Percentiles rank a stretch among this genome's conserved stretches.
These are phyloP conservation scores for Zygotorulaspora florentina DNA, from an alignment of 805 yeast genomes.

Conservation along the genomic window DNA sequence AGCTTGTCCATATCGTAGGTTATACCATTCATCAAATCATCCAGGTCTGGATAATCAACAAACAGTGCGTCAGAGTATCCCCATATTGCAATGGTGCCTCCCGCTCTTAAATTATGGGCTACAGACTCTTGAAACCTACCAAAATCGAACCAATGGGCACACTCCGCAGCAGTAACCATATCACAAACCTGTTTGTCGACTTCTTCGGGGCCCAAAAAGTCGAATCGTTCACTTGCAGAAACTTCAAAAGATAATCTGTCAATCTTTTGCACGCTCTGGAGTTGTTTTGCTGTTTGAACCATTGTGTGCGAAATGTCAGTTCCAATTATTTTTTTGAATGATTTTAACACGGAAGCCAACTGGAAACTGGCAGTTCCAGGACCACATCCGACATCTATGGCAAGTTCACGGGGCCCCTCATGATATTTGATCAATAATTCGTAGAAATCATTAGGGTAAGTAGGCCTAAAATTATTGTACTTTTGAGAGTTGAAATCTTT, in stretches of 20 bases:
- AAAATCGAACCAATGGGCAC: conserved; percentile 80
- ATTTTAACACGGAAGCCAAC: conserved; percentile 12
- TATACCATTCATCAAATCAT: conserved; percentile 48
- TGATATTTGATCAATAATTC: conserved; percentile 42
- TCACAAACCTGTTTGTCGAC: conserved; percentile 39
- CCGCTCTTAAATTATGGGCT: conserved; percentile 46
- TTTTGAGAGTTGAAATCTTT: conserved; percentile 45
- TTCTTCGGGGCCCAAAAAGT: conserved; percentile 12
- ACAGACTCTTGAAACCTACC: conserved; percentile 48
- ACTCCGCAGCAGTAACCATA: conserved; percentile 73
- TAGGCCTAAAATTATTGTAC: conserved; percentile 61
- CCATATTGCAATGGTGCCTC: conserved; percentile 74
- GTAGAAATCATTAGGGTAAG: conserved; percentile 54
- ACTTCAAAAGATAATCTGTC: conserved; percentile 22
- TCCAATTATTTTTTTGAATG: conserved; percentile 53
- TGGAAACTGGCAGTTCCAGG: conserved; percentile 69
- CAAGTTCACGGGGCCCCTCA: conserved; percentile 35
- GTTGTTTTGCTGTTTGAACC: conserved; percentile 46
- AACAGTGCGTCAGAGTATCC: conserved; percentile 73
- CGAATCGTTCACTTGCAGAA: conserved; percentile 30
- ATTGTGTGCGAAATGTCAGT: conserved; percentile 57
- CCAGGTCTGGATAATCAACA: conserved; percentile 49
- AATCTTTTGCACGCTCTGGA: conserved; percentile 8
- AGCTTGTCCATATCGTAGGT: conserved; percentile 46
- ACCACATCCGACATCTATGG: conserved; percentile 76